Percentiles rank a stretch among this genome's conserved stretches.
phyloP scores from a whole-genome alignment of 192 early-diverging fungal genomes.

The Podila verticillata region DNA sequence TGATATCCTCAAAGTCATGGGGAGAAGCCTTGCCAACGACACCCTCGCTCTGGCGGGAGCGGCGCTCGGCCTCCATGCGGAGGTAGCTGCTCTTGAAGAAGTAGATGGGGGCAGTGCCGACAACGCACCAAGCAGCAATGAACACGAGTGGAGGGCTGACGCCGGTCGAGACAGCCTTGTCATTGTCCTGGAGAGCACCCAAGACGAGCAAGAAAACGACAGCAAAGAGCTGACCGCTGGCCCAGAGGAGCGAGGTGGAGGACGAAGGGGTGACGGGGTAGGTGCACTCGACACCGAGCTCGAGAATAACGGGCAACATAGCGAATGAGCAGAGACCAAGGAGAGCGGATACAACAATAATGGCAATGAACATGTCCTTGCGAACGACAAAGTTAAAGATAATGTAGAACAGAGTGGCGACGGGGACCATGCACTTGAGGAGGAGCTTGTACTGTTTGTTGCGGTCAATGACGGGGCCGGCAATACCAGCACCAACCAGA shows the following conservation, averaged over 20 bases:
- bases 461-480: constrained; percentile 62
- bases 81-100: constrained; percentile 42
- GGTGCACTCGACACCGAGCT: constrained; percentile 51
- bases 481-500: constrained; percentile 62
- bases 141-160: constrained; percentile 45
- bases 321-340: constrained; percentile 48
- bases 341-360: constrained; percentile 34
- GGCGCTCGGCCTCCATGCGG: constrained; percentile 41
- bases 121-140: constrained; percentile 32
- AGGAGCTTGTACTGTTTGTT: constrained; percentile 63
- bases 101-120: constrained; percentile 37
- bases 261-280: constrained; percentile 50
- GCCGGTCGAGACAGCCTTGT: constrained; percentile 7
- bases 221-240: constrained; percentile 43
- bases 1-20: constrained; percentile 21
- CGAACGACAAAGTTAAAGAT: constrained; percentile 58
- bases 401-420: constrained; percentile 56
- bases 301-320: constrained; percentile 41
- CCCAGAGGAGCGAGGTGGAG: constrained; percentile 48
- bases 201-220: constrained; percentile 37
- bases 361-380: constrained; percentile 30
- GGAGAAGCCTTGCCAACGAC: constrained; percentile 8
- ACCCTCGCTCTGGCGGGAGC: constrained; percentile 12
- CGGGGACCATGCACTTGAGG: constrained; percentile 54
- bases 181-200: constrained; percentile 21